phyloP scores from a whole-genome alignment of 495 filamentous ascomycete genomes.

The Neurospora sp. region DNA sequence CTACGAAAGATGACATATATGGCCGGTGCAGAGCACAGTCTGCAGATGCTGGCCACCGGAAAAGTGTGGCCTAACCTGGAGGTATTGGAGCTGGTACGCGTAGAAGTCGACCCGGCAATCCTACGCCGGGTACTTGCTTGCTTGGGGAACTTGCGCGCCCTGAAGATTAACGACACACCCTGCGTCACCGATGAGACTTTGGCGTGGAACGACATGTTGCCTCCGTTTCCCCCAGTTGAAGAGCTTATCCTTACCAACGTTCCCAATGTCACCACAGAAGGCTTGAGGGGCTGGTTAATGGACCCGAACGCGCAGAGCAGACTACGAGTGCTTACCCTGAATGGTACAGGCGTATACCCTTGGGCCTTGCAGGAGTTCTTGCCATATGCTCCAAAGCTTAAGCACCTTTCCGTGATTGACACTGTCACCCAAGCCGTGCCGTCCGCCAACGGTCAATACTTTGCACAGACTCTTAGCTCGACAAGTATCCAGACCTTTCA shows the following conservation, averaged over 20 bases:
- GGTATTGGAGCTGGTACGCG: constrained; percentile 59
- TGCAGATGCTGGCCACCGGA: constrained; percentile 55
- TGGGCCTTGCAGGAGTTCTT: constrained; percentile 55
- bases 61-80: constrained; percentile 71
- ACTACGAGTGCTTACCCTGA: constrained; percentile 53
- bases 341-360: constrained; percentile 55
- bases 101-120: constrained; percentile 62
- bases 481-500: constrained; percentile 57
- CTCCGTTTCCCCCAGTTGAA: constrained; percentile 59
- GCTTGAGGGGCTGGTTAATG: constrained; percentile 53
- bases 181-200: constrained; percentile 71
- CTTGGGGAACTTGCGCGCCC: constrained; percentile 54
- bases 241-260: constrained; percentile 58
- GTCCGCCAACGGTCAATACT: constrained; percentile 28
- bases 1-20: constrained; percentile 82
- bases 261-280: constrained; percentile 58
- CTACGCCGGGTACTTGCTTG: constrained; percentile 60
- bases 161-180: constrained; percentile 58
- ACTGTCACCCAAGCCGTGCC: constrained; percentile 58
- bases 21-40: constrained; percentile 64
- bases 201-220: constrained; percentile 45
- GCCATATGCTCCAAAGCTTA: constrained; percentile 48
- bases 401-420: constrained; percentile 54
- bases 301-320: constrained; percentile 35
- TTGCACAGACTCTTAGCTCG: constrained; percentile 55